Evolutionary conservation across 2,329 filamentous ascomycete genomes (phyloP), one percentile per base, ranked within the genome.

Genomic region (Apiospora hydei): DNA sequence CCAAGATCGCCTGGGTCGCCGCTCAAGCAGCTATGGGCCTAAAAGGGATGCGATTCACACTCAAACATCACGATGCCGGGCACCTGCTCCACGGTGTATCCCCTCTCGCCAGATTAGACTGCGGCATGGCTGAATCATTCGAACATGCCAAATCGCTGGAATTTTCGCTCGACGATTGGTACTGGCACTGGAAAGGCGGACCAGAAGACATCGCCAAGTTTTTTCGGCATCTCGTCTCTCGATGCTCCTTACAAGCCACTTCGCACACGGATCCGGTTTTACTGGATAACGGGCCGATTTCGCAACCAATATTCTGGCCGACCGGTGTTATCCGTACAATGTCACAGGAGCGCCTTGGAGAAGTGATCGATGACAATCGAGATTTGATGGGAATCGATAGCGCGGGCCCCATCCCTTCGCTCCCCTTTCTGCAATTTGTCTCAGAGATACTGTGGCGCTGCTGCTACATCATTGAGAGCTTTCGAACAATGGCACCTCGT

Each of bases 381-480:
- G 34, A 5, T 8, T 10, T 41, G 3, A 21, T 41, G 21, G 10
- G 4, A 41, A 41, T 5, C n/a, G 10, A 64, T 6, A 7, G 10
- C 18, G 2, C 1, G 57, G 57, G 18, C 16, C 18, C 1, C 1
- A 1, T 41, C 3, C 14, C 18, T 7, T 1, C 21, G 18, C 34
- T 64, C 4, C 34, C 57, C 30, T 11, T 41, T 21, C 21, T 64
- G 18, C 57, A 64, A 13, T 64, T 41, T 4, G 10, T 64, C 2
- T 64, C 57, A n/a, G 57, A 64, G 34, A 64, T 64, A 64, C 18
- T 64, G 30, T 64, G 66, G 66, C 66, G 66, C 44, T 46, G 41
- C 41, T 68, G 66, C 66, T 68, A 68, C 43, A 68, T 68, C 66
- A 30, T 46, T 14, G 66, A 68, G 41, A 18, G 57, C 26, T 68